These are phyloP conservation scores for Gyrodon lividus DNA, from an alignment of 768 basidiomycete genomes.

Conservation along the genomic window DNA sequence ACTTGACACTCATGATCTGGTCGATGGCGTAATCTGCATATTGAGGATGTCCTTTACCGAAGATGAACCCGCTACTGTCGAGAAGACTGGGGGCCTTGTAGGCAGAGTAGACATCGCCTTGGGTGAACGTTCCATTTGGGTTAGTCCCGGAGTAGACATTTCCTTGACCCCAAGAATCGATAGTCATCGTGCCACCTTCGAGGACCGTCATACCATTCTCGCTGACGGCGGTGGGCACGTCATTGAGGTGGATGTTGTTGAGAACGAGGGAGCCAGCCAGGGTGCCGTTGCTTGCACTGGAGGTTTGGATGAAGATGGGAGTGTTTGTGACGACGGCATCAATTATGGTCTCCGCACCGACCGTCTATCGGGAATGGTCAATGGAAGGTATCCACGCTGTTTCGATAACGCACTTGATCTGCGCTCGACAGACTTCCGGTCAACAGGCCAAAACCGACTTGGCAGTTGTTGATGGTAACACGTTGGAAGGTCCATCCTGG, in stretches of 20 bases:
- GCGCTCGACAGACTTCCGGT: slow-evolving; percentile 36
- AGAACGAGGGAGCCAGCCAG: slow-evolving; percentile 36
- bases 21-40: slow-evolving; percentile 56
- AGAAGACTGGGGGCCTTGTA: slow-evolving; percentile 56
- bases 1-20: slow-evolving; percentile 70
- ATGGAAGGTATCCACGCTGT: background rate
- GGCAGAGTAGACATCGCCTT: slow-evolving; percentile 44
- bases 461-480: slow-evolving; percentile 43
- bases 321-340: slow-evolving; percentile 48
- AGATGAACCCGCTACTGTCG: slow-evolving; percentile 55
- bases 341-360: slow-evolving; percentile 44
- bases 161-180: slow-evolving; percentile 70
- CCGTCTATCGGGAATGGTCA: slow-evolving; percentile 30
- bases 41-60: slow-evolving; percentile 64
- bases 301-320: slow-evolving; percentile 41
- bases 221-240: slow-evolving; percentile 36
- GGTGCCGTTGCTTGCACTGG: slow-evolving; percentile 25
- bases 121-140: slow-evolving; percentile 43
- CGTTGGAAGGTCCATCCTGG: slow-evolving; percentile 54
- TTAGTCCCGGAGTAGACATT: slow-evolving; percentile 60
- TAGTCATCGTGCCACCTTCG: slow-evolving; percentile 34
- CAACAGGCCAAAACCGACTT: slow-evolving; percentile 45
- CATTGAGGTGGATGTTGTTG: slow-evolving; percentile 34
- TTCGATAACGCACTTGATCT: slow-evolving; percentile 29
- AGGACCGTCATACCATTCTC: slow-evolving; percentile 34